Evolutionary conservation across 2,329 filamentous ascomycete genomes (phyloP).

Genomic region (Capronia epimyces): DNA sequence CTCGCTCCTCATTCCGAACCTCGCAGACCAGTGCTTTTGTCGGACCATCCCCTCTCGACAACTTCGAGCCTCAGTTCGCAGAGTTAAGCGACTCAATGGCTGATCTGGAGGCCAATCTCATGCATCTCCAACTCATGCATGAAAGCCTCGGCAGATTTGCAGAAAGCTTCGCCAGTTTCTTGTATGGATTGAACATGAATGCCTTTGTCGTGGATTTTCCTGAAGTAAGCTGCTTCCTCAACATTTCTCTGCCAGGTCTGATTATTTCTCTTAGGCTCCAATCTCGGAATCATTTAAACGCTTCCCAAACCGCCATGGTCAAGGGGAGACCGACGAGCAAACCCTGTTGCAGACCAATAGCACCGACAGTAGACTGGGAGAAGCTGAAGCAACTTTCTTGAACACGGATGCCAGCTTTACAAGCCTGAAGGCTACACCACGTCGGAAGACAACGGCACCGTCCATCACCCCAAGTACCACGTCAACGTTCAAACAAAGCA

Average conservation of each 20-base stretch:
- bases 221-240: slow-evolving; percentile 56
- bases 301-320: slow-evolving; percentile 50
- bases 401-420: slow-evolving; percentile 24
- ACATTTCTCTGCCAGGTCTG: slow-evolving; percentile 4
- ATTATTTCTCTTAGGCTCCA: slow-evolving; percentile 56
- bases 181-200: slow-evolving; percentile 98
- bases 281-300: slow-evolving; percentile 75
- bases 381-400: slow-evolving; percentile 24
- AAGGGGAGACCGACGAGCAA: slow-evolving; percentile 6
- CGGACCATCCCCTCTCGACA: slow-evolving; percentile 58
- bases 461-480: slow-evolving; percentile 16
- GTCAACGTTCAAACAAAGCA: slow-evolving; percentile 13
- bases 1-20: slow-evolving; percentile 80
- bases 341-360: slow-evolving; percentile 5
- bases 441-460: slow-evolving; percentile 22
- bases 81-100: slow-evolving; percentile 92
- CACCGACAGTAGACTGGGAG: slow-evolving; percentile 1
- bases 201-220: slow-evolving; percentile 97
- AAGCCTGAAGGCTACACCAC: slow-evolving; percentile 27
- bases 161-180: slow-evolving; percentile 90
- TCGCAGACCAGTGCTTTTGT: slow-evolving; percentile 57
- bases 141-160: slow-evolving; percentile 88
- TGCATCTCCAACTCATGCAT: slow-evolving; percentile 95
- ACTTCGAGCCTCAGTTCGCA: slow-evolving; percentile 83
- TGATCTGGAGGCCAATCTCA: slow-evolving; percentile 93